Conservation (phyloP, 106 monocot species). For the Alisma plantagoaquatica region DNA sequence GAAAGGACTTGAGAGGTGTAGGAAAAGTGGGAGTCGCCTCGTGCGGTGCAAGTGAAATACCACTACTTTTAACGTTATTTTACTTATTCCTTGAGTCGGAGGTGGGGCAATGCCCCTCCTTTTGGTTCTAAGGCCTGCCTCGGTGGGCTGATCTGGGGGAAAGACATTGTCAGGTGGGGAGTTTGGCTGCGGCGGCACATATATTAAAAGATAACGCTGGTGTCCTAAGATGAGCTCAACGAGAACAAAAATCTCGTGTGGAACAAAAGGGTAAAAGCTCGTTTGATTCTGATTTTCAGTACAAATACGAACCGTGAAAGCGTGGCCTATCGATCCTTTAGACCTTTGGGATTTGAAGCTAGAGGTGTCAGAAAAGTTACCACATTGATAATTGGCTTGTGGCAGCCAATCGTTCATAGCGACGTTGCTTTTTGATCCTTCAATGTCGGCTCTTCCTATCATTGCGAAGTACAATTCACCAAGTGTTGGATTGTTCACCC, state of each 20-base stretch:
- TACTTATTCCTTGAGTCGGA: slow-evolving; percentile 12
- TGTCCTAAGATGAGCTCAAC: slow-evolving; percentile 26
- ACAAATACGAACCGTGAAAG: slow-evolving; percentile 26
- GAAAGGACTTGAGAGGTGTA: slow-evolving; percentile 14
- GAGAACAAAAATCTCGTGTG: slow-evolving; percentile 24
- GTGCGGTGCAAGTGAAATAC: slow-evolving; percentile 9
- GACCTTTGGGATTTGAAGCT: slow-evolving; percentile 24
- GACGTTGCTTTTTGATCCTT: slow-evolving; percentile 37
- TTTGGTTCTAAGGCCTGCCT: background rate
- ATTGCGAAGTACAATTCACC: slow-evolving; percentile 10
- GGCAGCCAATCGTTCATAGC: slow-evolving; percentile 72
- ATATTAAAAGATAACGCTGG: slow-evolving; percentile 20
- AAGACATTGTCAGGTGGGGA: slow-evolving; percentile 23
- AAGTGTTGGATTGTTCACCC: slow-evolving; percentile 14
- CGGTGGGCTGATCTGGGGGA: background rate
- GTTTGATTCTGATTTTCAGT: slow-evolving; percentile 20
- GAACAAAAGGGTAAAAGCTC: slow-evolving; percentile 23
- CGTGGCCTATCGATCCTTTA: slow-evolving; percentile 29
- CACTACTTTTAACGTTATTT: slow-evolving; percentile 14
- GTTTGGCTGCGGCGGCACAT: slow-evolving; percentile 20
- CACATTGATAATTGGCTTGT: slow-evolving; percentile 82
- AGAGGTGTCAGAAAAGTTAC: slow-evolving; percentile 25
- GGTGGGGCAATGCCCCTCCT: slow-evolving; percentile 9
- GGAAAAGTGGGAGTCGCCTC: slow-evolving; percentile 9
- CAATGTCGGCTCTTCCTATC: slow-evolving; percentile 11